These are phyloP conservation scores for Saccharomycopsis guyanensis DNA, from an alignment of 805 yeast genomes.

Conservation along the genomic window DNA sequence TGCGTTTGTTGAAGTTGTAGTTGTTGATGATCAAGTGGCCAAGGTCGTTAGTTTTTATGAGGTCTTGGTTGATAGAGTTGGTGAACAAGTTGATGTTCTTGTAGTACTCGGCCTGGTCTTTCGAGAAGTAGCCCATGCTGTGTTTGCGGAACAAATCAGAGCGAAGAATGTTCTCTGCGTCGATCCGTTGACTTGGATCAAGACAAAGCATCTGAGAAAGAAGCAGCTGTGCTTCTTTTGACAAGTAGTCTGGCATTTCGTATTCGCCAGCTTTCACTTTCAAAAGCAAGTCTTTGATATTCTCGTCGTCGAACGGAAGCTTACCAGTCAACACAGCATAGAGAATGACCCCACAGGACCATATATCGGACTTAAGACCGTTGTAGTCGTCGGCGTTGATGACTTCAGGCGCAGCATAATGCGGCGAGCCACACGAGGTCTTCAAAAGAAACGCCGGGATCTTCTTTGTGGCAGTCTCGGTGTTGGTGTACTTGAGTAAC, in stretches of 20 bases:
- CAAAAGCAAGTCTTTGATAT: slow-evolving; percentile 57
- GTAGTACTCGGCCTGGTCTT: slow-evolving; percentile 15
- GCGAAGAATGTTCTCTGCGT: slow-evolving; percentile 53
- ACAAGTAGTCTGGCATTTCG: slow-evolving; percentile 60
- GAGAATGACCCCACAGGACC: slow-evolving; percentile 83
- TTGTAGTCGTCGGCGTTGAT: slow-evolving; percentile 72
- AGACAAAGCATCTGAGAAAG: slow-evolving; percentile 59
- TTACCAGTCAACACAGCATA: slow-evolving; percentile 76
- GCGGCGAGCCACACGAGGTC: slow-evolving; percentile 84
- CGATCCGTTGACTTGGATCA: slow-evolving; percentile 63
- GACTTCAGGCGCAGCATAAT: slow-evolving; percentile 84
- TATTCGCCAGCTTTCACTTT: slow-evolving; percentile 73
- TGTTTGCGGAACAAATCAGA: slow-evolving; percentile 18
- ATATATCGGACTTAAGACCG: slow-evolving; percentile 79
- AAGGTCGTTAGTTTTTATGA: slow-evolving; percentile 16
- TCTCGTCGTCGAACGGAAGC: slow-evolving; percentile 78
- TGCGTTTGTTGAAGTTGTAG: slow-evolving; percentile 16
- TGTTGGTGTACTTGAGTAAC: slow-evolving; percentile 32
- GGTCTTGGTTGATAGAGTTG: slow-evolving; percentile 19
- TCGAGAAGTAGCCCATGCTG: slow-evolving; percentile 15
- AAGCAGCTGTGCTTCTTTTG: slow-evolving; percentile 60
- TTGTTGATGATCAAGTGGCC: slow-evolving; percentile 18
- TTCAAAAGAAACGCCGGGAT: slow-evolving; percentile 61
- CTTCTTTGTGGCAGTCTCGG: slow-evolving; percentile 87
- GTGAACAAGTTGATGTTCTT: slow-evolving; percentile 19